phyloP scores from a whole-genome alignment of 768 basidiomycete species.

The Leucosporidium scottii region DNA sequence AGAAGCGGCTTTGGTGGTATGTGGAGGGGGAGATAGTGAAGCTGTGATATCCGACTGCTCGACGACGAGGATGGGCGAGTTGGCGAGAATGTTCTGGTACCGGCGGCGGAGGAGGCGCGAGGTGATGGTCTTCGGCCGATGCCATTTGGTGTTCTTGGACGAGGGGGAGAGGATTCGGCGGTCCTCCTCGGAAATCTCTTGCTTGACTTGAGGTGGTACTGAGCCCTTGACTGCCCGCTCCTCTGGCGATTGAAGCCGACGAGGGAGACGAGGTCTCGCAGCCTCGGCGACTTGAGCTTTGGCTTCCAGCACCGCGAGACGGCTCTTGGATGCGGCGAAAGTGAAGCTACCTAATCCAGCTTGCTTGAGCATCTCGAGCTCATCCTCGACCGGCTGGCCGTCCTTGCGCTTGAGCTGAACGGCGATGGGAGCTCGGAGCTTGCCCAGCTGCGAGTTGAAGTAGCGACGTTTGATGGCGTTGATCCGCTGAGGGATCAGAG shows the following conservation, averaged over 20 bases:
- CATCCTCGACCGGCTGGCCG: background rate
- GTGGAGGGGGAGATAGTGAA: too few species aligned
- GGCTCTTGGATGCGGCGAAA: background rate
- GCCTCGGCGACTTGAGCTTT: background rate
- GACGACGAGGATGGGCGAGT: constrained; percentile 7
- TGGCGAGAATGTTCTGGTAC: background rate
- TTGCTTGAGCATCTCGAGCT: background rate
- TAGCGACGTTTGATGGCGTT: constrained; percentile 12
- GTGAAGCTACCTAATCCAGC: background rate
- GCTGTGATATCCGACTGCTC: too few species aligned
- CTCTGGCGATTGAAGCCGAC: constrained; percentile 12
- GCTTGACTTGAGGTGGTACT: background rate
- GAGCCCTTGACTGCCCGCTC: background rate
- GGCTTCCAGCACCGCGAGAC: constrained; percentile 1
- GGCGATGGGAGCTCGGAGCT: constrained; percentile 19
- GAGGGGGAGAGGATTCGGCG: constrained; percentile 1
- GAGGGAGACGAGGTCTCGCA: constrained; percentile 2
- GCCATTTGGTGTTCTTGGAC: constrained; percentile 16
- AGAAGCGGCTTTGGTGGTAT: too few species aligned
- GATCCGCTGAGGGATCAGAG: constrained; percentile 14
- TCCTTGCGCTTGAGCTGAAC: background rate
- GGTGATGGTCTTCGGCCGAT: constrained; percentile 15
- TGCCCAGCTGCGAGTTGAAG: constrained; percentile 25
- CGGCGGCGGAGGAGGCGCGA: constrained; percentile 8
- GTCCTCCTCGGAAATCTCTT: background rate